Percentiles rank a stretch among this genome's conserved stretches.
These are phyloP conservation scores for Colletotrichum sp. DNA, from an alignment of 2,329 filamentous ascomycete genomes.

Conservation along the genomic window DNA sequence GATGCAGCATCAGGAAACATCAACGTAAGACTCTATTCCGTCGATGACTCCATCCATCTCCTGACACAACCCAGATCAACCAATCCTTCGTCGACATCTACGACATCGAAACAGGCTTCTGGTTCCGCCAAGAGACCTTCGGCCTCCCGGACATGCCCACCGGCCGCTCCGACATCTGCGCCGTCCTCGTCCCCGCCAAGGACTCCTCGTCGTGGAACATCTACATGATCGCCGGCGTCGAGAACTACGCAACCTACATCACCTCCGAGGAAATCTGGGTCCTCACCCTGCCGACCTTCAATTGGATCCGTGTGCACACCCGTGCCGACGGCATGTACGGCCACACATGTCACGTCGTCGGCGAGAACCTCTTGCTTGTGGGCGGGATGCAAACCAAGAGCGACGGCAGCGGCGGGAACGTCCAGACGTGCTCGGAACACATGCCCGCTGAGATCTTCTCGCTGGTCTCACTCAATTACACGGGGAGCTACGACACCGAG, in stretches of 20 bases:
- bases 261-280: slow-evolving; percentile 14
- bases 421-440: slow-evolving; percentile 13
- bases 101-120: slow-evolving; percentile 24
- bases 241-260: slow-evolving; percentile 16
- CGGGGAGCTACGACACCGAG: slow-evolving; percentile 31
- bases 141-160: slow-evolving; percentile 18
- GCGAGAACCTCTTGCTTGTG: slow-evolving; percentile 20
- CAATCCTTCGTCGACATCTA: slow-evolving; percentile 24
- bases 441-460: slow-evolving; percentile 29
- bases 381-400: slow-evolving; percentile 23
- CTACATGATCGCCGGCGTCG: slow-evolving; percentile 24
- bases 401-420: slow-evolving; percentile 8
- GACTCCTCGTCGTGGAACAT: slow-evolving; percentile 25
- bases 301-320: slow-evolving; percentile 22
- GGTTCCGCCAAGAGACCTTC: slow-evolving; percentile 26
- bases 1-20: neutral
- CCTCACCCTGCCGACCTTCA: slow-evolving; percentile 23
- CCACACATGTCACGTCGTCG: slow-evolving; percentile 20
- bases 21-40: neutral
- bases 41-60: too few species aligned
- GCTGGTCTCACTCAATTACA: slow-evolving; percentile 24
- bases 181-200: slow-evolving; percentile 19
- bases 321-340: slow-evolving; percentile 21
- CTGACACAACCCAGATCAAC: slow-evolving; percentile 6
- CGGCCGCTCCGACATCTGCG: slow-evolving; percentile 25